Base-by-base conservation (phyloP, 371 early-diverging fungal species). In the Saksenaea vasiformis region DNA sequence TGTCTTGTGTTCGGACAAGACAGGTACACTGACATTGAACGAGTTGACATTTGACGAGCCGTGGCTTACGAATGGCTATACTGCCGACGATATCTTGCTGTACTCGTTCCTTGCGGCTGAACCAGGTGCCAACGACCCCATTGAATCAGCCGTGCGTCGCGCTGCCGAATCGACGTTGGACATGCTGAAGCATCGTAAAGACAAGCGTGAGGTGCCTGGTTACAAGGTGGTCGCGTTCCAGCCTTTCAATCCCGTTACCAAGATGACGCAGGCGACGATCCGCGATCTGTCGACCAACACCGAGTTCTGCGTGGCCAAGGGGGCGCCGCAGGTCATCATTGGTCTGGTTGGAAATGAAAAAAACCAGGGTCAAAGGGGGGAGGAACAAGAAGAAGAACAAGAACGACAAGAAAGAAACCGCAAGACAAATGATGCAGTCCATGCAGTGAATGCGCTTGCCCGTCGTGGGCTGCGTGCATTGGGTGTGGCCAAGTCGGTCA, bases 1-100 rank as follows among this genome's bases (percentile, higher is more conserved):
- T 24, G 87, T 93, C 39, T 87, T 96, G 58, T 95, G 95, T 76
- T 91, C 93, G 0, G 96, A 96, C 79, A 96, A 89, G 79, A 97
- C 97, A 10, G 97, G 97, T 47, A 97, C 97, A 3, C 80, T 96
- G 56, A 96, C 96, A 17, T 76, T 85, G 62, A 92, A 91, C 85
- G 87, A 93, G 78, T 87, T 95, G 62, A 85, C 92, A 8, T 91
- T 94, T 78, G 88, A 75, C 64, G 87, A 89, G 56, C 95, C 95
- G 5, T 94, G 84, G 79, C 85, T 93, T n/a, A 73, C 85, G 62
- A 78, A 82, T 28, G 86, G 83, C 8, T 92, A 86, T 70, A 88
- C 91, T 39, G 82, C 87, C 17, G 85, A 91, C 51, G 94, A 95
- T 61, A 79, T 95, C 26, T 79, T 95, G 43, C 72, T 92, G 44